These are phyloP conservation scores for Neurospora africana DNA, from an alignment of 495 filamentous ascomycete genomes.

Conservation along the genomic window DNA sequence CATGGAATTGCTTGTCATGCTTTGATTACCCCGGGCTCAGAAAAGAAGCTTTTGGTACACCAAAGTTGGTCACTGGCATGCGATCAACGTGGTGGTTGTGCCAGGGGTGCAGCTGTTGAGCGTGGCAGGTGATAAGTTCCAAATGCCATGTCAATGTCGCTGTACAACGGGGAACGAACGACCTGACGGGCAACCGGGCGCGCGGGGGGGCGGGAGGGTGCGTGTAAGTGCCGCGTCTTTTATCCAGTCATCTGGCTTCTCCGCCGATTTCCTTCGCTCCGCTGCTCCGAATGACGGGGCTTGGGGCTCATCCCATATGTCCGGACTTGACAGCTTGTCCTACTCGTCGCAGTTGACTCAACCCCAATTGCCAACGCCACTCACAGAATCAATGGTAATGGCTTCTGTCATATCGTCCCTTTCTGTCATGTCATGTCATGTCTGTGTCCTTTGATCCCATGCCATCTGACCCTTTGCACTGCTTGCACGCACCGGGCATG, in stretches of 20 bases:
- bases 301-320: constrained; percentile 3
- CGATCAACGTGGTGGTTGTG: not conserved
- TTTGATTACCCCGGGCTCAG: not conserved
- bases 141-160: not conserved
- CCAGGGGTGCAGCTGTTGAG: not conserved
- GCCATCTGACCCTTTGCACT: not conserved
- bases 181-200: not conserved
- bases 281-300: constrained; percentile 12
- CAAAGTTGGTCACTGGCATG: not conserved
- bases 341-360: not conserved
- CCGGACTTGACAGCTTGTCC: not conserved
- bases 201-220: not conserved
- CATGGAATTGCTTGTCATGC: not conserved
- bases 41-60: not conserved
- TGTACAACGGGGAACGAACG: not conserved
- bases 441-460: not conserved
- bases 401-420: not conserved
- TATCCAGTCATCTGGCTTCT: not conserved
- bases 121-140: not conserved
- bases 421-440: not conserved
- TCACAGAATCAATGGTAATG: not conserved
- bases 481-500: not conserved
- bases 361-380: not conserved
- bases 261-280: not conserved
- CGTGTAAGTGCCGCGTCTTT: not conserved